A percentile compares a stretch with the other conserved stretches of the same genome.
Evolutionary conservation across 2,329 filamentous ascomycete genomes (phyloP).

Genomic region (Coniochaeta sp.): DNA sequence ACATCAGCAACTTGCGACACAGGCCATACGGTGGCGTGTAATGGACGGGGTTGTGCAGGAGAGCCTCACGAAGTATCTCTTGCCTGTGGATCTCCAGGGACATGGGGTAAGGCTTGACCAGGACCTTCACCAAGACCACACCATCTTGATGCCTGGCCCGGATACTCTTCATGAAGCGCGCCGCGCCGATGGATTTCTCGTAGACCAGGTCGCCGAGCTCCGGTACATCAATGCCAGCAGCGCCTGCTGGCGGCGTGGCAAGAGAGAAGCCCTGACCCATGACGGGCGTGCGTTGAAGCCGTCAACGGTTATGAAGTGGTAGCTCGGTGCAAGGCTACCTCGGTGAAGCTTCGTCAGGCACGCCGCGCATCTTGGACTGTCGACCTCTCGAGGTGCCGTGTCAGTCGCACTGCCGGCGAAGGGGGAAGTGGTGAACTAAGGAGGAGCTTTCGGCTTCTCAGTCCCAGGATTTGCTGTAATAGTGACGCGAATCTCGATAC

Average conservation of each 20-base stretch:
- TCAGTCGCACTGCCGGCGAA: not conserved
- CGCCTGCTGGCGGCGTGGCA: conserved; percentile 82
- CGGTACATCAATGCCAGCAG: conserved; percentile 87
- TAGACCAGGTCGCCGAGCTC: conserved; percentile 87
- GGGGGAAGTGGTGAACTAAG: no score
- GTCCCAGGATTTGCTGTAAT: no score
- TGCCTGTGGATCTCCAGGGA: conserved; percentile 73
- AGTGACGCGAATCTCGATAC: no score
- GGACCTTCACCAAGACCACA: conserved; percentile 86
- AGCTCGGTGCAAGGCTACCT: not conserved
- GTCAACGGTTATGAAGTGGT: not conserved
- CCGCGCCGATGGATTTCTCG: conserved; percentile 85
- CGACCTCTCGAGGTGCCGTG: not conserved
- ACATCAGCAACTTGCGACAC: not conserved
- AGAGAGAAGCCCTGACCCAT: conserved; percentile 99
- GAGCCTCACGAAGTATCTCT: conserved; percentile 60
- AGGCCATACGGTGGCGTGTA: not conserved
- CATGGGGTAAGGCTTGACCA: conserved; percentile 87
- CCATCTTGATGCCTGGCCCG: conserved; percentile 85
- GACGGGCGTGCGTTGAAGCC: conserved; percentile 11
- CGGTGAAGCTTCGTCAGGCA: not conserved
- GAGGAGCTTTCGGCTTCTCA: no score
- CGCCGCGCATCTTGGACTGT: not conserved
- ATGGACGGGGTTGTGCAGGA: not conserved
- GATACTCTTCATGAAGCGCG: conserved; percentile 94